Conservation (phyloP, 2,329 filamentous ascomycete genomes). For the Penicillium oxalicum region DNA sequence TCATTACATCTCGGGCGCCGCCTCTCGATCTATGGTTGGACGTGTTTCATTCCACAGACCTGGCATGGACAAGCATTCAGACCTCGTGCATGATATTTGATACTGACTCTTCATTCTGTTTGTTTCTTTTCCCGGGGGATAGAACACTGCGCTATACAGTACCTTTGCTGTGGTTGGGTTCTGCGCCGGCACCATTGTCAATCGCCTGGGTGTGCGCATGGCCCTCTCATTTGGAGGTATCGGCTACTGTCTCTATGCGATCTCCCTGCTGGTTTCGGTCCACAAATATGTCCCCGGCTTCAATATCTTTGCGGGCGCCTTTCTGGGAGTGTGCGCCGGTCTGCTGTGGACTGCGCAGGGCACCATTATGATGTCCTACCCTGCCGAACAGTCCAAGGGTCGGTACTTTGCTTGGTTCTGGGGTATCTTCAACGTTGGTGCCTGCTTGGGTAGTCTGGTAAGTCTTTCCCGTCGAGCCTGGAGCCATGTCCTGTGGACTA, state of each 20-base stretch:
- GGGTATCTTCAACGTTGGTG: conserved; percentile 88
- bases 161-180: conserved; percentile 61
- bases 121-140: background rate
- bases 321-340: conserved; percentile 44
- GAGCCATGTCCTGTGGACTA: background rate
- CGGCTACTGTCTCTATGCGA: conserved; percentile 41
- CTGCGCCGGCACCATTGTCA: conserved; percentile 49
- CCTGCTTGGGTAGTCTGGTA: conserved; percentile 70
- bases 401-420: conserved; percentile 85
- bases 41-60: no score
- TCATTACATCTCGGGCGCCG: no score
- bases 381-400: conserved; percentile 70
- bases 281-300: conserved; percentile 43
- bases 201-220: conserved; percentile 37
- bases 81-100: background rate
- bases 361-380: conserved; percentile 67
- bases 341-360: conserved; percentile 46
- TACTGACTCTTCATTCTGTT: background rate
- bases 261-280: conserved; percentile 34
- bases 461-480: conserved; percentile 15
- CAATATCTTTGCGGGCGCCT: conserved; percentile 43
- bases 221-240: conserved; percentile 39
- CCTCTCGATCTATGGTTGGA: no score
- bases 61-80: no score
- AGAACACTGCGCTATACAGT: conserved; percentile 62